Evolutionary conservation across 2,329 filamentous ascomycete species (phyloP), one percentile per base, ranked within the genome.

Genomic region (Penicillium sp.): DNA sequence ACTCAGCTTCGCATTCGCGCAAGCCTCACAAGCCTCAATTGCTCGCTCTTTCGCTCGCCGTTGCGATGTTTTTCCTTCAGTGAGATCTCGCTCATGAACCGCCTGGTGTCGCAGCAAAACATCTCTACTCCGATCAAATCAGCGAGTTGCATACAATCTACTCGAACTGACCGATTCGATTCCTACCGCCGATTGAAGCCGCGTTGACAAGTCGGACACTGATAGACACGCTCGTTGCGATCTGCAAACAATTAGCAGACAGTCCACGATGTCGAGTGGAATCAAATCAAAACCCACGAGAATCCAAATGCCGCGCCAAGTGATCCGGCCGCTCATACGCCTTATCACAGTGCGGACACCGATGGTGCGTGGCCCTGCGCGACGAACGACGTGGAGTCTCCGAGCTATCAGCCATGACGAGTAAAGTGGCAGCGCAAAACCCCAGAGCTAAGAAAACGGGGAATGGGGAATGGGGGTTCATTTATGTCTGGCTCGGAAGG

Each of bases 311-410:
- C 18, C 55, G 55, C 24, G 52, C 50, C 7, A 58, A 26, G 45
- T 58, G 55, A 37, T 58, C 55, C 10, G 55, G 50, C 2, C 55
- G 47, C 30, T 58, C 55, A 24, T 58, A 58, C 9, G 46, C 52
- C 42, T 55, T 58, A 17, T 47, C 50, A 20, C 55, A 58, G 4
- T 58, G 49, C 1, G 47, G 50, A 33, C 55, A 58, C n/a, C 32
- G 52, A 26, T 58, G 55, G 40, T 29, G 49, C 2, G 27, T 17
- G 15, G 27, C 43, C 17, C 23, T 50, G 12, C 52, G 46, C 2
- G 49, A 41, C 9, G 54, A 57, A 18, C 46, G 52, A 21, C 55
- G 49, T 3, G 43, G 43, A 21, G 44, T 51, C 20, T 52, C 36
- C 21, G 37, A 37, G 34, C 40, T 49, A 15, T 37, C 46, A n/a